Evolutionary conservation across 2,329 filamentous ascomycete genomes (phyloP), one percentile per base, ranked within the genome.

Genomic region (Chrysoporthe austroafricana): DNA sequence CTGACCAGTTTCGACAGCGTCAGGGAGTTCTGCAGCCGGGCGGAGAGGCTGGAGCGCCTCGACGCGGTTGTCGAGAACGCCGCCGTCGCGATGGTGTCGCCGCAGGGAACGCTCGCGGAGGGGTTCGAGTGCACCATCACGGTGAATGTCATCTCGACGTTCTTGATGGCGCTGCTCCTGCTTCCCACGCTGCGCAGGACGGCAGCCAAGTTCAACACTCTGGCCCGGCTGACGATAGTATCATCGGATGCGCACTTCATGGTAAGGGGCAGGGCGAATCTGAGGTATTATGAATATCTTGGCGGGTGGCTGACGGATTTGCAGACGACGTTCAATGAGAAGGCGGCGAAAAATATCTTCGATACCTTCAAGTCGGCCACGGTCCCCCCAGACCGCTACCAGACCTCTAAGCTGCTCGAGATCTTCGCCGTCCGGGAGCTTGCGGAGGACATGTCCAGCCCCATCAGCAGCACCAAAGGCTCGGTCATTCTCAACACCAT

Each of bases 101-200:
- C 63, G 34, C 66, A 71, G 16, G 66, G 56, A 3, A 14, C 4
- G 1, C 62, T 74, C 52, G 69, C 73, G 26, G 80, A 82, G 66
- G 82, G 80, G 2, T 76, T 79, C 64, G 83, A 85, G 72, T 71
- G 72, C 16, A 79, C 75, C 39, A 72, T 84, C 61, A 80, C 79
- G 3, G 78, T 85, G 58, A 85, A 86, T 71, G 79, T 84, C 21
- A 74, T 86, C 46, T 78, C 77, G 3, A 85, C 81, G 0, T 80
- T 82, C 46, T 73, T 85, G 39, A 75, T 85, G 64, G 78, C 79
- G 0, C 54, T 85, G 13, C 69, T 80, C 62, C 70, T 84, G 26
- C 72, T 86, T 26, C 83, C 83, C 1, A 71, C 73, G 34, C 70
- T 86, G 71, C 76, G 77, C 26, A 73, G 73, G 14, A 79, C 79